Conservation (phyloP, 257 asterid species). For the Rehmannia glutinosa region DNA sequence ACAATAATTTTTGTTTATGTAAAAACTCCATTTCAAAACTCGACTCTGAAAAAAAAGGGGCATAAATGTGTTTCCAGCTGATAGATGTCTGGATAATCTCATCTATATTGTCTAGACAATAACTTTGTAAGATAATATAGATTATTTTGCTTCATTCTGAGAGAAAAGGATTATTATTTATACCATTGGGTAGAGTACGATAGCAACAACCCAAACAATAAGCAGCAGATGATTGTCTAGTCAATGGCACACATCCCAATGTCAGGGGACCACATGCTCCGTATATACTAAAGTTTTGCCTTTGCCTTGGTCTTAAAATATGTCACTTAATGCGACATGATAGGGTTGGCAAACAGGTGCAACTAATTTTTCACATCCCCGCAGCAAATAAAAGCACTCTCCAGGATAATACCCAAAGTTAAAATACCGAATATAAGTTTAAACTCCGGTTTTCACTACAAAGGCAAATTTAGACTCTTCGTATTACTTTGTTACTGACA, state of each 20-base stretch:
- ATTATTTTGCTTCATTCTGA: not conserved
- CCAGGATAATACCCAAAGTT: not conserved
- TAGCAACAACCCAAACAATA: slow-evolving; percentile 21
- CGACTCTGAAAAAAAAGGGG: not conserved
- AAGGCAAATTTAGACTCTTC: not conserved
- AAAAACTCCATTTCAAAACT: not conserved
- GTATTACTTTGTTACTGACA: not conserved
- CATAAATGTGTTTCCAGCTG: not conserved
- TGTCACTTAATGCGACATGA: not conserved
- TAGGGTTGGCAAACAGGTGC: slow-evolving; percentile 18
- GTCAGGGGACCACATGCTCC: slow-evolving; percentile 42
- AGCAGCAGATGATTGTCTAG: slow-evolving; percentile 17
- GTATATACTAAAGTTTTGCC: not conserved
- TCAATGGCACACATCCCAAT: slow-evolving; percentile 45
- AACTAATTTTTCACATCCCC: not conserved
- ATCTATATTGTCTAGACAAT: not conserved
- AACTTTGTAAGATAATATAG: not conserved
- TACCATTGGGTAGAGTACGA: slow-evolving; percentile 3
- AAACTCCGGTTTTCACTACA: not conserved
- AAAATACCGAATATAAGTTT: not conserved
- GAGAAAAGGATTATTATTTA: slow-evolving; percentile 12
- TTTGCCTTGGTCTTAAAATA: not conserved
- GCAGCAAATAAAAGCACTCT: slow-evolving; percentile 6
- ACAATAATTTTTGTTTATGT: not conserved
- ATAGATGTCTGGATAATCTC: slow-evolving; percentile 1